Conservation (phyloP, 352 stramenopile species). For the Pythium volutum region DNA sequence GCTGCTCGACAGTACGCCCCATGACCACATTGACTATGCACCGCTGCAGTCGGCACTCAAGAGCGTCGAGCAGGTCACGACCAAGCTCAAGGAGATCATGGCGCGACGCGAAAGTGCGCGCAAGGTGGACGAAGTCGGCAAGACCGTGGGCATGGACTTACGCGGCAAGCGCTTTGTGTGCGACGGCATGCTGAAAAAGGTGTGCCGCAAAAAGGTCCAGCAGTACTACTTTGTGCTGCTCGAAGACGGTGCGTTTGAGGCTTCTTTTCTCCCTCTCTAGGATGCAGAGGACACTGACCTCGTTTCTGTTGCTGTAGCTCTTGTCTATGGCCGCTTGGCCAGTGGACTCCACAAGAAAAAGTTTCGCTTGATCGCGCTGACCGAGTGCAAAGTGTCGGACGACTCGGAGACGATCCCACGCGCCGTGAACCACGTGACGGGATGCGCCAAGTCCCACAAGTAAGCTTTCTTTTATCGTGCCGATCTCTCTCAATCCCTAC, state of each 20-base stretch:
- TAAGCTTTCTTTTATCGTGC: slow-evolving; percentile 19
- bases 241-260: slow-evolving; percentile 58
- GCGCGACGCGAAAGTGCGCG: slow-evolving; percentile 60
- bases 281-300: not conserved
- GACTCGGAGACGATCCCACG: slow-evolving; percentile 66
- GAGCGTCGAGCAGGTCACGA: slow-evolving; percentile 70
- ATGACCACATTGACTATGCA: slow-evolving; percentile 69
- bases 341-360: slow-evolving; percentile 75
- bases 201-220: slow-evolving; percentile 81
- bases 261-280: not conserved
- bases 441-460: slow-evolving; percentile 52
- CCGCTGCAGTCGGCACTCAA: slow-evolving; percentile 70
- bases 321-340: slow-evolving; percentile 65
- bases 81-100: slow-evolving; percentile 82
- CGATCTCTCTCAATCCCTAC: not conserved
- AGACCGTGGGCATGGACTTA: slow-evolving; percentile 69
- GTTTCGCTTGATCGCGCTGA: slow-evolving; percentile 76
- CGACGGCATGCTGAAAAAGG: slow-evolving; percentile 81
- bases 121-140: slow-evolving; percentile 57
- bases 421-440: slow-evolving; percentile 55
- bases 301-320: slow-evolving; percentile 30
- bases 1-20: slow-evolving; percentile 59
- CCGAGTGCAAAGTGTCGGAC: slow-evolving; percentile 73
- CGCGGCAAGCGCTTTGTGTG: slow-evolving; percentile 60
- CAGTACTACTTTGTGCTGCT: slow-evolving; percentile 84